A percentile compares a stretch with the other conserved stretches of the same genome.
phyloP scores from a whole-genome alignment of 805 yeast species.

The Debaryomyces hansenii region DNA sequence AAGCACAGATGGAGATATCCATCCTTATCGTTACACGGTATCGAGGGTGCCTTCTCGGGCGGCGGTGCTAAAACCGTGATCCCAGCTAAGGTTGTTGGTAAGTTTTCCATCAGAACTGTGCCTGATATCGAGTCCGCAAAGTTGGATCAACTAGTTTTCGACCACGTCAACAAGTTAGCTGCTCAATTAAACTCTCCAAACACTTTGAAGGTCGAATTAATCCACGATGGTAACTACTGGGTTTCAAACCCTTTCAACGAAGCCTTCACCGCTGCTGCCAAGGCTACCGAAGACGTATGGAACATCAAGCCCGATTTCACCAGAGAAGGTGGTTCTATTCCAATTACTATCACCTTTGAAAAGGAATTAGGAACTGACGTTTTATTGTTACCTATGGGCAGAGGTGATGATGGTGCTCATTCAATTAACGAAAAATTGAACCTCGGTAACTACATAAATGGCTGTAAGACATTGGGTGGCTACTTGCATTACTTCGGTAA shows the following conservation, averaged over 20 bases:
- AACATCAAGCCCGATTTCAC: slow-evolving; percentile 94
- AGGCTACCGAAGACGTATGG: slow-evolving; percentile 95
- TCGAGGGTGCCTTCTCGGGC: slow-evolving; percentile 95
- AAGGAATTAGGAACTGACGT: slow-evolving; percentile 82
- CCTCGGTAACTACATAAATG: slow-evolving; percentile 84
- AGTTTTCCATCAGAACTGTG: slow-evolving; percentile 95
- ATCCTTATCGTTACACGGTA: slow-evolving; percentile 91
- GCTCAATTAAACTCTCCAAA: slow-evolving; percentile 75
- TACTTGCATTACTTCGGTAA: slow-evolving; percentile 80
- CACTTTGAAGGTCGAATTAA: slow-evolving; percentile 64
- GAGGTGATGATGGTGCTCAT: slow-evolving; percentile 99
- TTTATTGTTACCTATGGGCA: slow-evolving; percentile 92
- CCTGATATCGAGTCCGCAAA: slow-evolving; percentile 85
- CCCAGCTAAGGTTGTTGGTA: slow-evolving; percentile 91
- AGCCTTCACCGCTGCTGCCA: slow-evolving; percentile 88
- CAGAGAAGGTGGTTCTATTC: slow-evolving; percentile 99
- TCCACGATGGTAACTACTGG: slow-evolving; percentile 98
- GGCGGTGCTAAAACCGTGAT: slow-evolving; percentile 98
- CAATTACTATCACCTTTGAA: slow-evolving; percentile 93
- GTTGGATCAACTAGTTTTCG: slow-evolving; percentile 74
- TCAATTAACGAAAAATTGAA: slow-evolving; percentile 95
- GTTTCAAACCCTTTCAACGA: slow-evolving; percentile 90
- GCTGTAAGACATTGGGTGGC: slow-evolving; percentile 90
- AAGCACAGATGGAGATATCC: slow-evolving; percentile 99
- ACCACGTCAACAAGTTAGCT: slow-evolving; percentile 68